Conservation (phyloP, 2,329 filamentous ascomycete genomes). For the Penicillium fuscoglaucum region DNA sequence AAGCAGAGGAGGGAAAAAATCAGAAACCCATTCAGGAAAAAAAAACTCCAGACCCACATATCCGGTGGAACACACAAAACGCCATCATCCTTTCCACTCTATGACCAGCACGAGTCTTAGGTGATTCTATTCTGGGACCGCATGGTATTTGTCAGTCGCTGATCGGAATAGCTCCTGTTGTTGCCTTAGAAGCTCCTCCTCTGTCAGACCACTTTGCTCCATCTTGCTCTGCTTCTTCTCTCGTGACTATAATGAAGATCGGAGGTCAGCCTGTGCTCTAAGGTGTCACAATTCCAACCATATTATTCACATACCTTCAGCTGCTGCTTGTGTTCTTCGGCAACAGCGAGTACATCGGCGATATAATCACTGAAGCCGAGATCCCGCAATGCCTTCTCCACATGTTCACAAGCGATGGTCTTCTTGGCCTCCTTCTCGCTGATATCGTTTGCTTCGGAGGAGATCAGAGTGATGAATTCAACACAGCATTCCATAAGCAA, state of each 20-base stretch:
- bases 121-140: slow-evolving; percentile 42
- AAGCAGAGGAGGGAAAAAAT: slow-evolving; percentile 2
- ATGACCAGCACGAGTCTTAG: slow-evolving; percentile 35
- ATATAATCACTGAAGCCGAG: slow-evolving; percentile 94
- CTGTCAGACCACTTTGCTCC: slow-evolving; percentile 85
- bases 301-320: slow-evolving; percentile 68
- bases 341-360: slow-evolving; percentile 79
- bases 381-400: slow-evolving; percentile 89
- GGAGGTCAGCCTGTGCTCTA: slow-evolving; percentile 14
- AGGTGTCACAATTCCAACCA: background rate
- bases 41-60: slow-evolving; percentile 18
- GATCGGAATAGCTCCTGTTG: slow-evolving; percentile 90
- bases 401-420: slow-evolving; percentile 97
- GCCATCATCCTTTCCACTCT: slow-evolving; percentile 28
- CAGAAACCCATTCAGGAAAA: slow-evolving; percentile 9
- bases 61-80: slow-evolving; percentile 23
- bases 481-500: slow-evolving; percentile 97
- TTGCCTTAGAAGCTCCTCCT: slow-evolving; percentile 83
- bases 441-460: slow-evolving; percentile 98
- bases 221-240: slow-evolving; percentile 98
- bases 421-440: slow-evolving; percentile 99
- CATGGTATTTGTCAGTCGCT: slow-evolving; percentile 71
- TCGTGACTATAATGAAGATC: slow-evolving; percentile 62
- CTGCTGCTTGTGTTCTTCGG: slow-evolving; percentile 86
- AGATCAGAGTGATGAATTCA: slow-evolving; percentile 97